Percentiles rank a stretch among this genome's conserved stretches.
These are phyloP conservation scores for Cenchrus purpureus DNA, from an alignment of 176 grass and related monocot genomes.

Conservation along the genomic window DNA sequence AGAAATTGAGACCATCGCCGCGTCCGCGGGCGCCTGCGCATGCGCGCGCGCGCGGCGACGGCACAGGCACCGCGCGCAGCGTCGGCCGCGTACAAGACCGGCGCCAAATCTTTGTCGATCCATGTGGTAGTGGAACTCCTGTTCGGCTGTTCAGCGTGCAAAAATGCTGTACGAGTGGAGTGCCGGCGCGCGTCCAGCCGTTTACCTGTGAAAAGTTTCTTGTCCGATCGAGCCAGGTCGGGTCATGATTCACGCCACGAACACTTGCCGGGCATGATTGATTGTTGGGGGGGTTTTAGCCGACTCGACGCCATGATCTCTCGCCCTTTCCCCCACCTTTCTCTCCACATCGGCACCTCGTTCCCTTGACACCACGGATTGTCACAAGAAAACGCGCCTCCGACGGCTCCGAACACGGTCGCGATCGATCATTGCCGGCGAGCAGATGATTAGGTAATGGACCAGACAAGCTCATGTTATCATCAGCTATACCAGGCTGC, in stretches of 20 bases:
- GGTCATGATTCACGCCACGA: constrained; percentile 29
- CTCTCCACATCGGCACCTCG: background rate
- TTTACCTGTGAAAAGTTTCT: background rate
- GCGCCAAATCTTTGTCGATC: too few species aligned
- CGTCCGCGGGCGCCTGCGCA: too few species aligned
- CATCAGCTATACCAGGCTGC: background rate
- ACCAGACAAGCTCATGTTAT: constrained; percentile 8
- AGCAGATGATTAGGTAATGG: background rate
- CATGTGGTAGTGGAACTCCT: too few species aligned
- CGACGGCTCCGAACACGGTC: background rate
- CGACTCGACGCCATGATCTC: constrained; percentile 19
- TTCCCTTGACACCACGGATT: background rate
- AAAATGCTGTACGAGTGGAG: background rate
- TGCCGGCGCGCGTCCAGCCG: background rate
- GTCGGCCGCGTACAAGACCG: too few species aligned
- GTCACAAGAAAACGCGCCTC: background rate
- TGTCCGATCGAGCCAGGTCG: background rate
- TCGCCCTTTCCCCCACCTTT: background rate
- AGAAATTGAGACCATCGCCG: too few species aligned
- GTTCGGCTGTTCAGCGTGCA: too few species aligned
- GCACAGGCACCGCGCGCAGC: too few species aligned
- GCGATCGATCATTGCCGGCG: background rate
- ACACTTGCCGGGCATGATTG: constrained; percentile 25
- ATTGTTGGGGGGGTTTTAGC: background rate
- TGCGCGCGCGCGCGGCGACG: too few species aligned